Conservation (phyloP, 768 basidiomycete species). For the Mycena vulgaris region DNA sequence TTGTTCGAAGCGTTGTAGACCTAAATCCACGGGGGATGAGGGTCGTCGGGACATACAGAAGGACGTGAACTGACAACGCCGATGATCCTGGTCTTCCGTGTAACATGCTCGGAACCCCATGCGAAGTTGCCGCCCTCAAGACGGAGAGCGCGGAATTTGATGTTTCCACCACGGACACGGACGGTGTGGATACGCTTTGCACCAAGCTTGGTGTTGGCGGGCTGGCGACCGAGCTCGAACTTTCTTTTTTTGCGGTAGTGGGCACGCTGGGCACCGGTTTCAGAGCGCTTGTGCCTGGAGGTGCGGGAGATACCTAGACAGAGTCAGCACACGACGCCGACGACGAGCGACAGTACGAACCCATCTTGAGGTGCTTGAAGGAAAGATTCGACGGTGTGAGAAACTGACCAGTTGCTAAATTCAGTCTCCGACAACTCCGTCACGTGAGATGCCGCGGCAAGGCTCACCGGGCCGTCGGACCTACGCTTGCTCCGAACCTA, state of each 20-base stretch:
- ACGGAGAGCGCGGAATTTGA: conserved; percentile 96
- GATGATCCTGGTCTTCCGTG: conserved; percentile 96
- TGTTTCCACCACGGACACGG: conserved; percentile 95
- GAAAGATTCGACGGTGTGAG: conserved; percentile 55
- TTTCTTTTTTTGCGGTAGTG: conserved; percentile 99
- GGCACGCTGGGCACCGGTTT: conserved; percentile 91
- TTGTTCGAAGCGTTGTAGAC: conserved; percentile 99
- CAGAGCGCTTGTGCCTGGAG: conserved; percentile 97
- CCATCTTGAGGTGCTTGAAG: conserved; percentile 83
- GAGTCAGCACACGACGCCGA: conserved; percentile 16
- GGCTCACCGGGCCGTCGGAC: too few species aligned
- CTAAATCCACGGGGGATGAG: conserved; percentile 55
- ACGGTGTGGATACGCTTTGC: conserved; percentile 96
- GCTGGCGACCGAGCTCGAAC: conserved; percentile 99
- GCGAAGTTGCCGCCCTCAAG: conserved; percentile 98
- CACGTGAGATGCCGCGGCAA: too few species aligned
- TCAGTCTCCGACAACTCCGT: conserved; percentile 18
- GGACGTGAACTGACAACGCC: conserved; percentile 80
- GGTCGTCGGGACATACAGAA: not conserved
- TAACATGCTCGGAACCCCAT: conserved; percentile 96
- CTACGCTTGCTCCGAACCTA: too few species aligned
- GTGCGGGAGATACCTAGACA: conserved; percentile 93
- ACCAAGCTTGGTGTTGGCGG: conserved; percentile 97
- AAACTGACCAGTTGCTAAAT: not conserved
- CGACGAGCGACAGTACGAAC: conserved; percentile 53